Evolutionary conservation across 139 green algal genomes (phyloP).

Genomic region (Trebouxia sp.): DNA sequence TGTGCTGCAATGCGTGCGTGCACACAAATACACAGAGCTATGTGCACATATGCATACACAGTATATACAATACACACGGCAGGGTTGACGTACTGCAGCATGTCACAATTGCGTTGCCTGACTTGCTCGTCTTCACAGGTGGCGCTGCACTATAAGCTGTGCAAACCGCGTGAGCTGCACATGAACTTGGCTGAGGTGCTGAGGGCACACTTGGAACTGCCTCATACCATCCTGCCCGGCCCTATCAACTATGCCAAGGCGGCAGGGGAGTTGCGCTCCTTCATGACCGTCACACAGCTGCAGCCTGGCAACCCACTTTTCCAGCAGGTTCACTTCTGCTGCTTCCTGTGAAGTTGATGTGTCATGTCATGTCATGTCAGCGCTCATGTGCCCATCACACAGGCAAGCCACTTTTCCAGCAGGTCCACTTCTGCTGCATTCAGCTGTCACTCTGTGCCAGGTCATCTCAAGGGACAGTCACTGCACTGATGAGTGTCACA

Average conservation of each 20-base stretch:
- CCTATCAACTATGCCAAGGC: constrained; percentile 8
- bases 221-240: not conserved
- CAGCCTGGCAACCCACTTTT: constrained; percentile 44
- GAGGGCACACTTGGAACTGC: constrained; percentile 36
- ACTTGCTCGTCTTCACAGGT: not conserved
- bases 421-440: too few relatives aligned
- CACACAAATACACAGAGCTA: too few relatives aligned
- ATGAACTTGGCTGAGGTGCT: constrained; percentile 51
- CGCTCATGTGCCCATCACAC: too few relatives aligned
- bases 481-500: too few relatives aligned
- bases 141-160: constrained; percentile 46
- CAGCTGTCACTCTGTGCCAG: too few relatives aligned
- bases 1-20: too few relatives aligned
- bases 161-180: not conserved
- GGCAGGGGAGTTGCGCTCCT: constrained; percentile 1
- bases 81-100: not conserved
- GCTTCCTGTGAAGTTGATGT: too few relatives aligned
- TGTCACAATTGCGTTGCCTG: not conserved
- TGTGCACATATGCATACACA: not conserved
- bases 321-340: not conserved
- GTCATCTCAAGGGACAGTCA: too few relatives aligned
- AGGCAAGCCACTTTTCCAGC: too few relatives aligned
- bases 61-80: not conserved
- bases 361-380: too few relatives aligned
- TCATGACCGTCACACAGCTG: constrained; percentile 23